phyloP scores from a whole-genome alignment of 2,329 filamentous ascomycete species.

The Annulohypoxylon truncatum region DNA sequence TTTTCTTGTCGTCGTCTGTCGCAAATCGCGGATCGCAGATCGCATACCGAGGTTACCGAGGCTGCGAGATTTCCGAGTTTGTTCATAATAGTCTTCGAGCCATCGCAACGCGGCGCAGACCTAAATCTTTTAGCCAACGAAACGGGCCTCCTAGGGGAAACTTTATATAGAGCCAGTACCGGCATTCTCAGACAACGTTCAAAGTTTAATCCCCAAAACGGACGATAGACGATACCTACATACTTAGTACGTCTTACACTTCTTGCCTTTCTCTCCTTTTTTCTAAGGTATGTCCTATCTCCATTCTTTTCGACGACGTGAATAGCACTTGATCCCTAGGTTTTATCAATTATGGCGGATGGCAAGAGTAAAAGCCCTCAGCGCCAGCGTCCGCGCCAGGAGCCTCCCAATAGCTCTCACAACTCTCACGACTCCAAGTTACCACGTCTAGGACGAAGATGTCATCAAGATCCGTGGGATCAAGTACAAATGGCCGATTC shows the following conservation, averaged over 20 bases:
- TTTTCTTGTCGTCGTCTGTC: conserved; percentile 3
- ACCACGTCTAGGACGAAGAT: conserved; percentile 31
- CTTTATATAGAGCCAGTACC: conserved; percentile 14
- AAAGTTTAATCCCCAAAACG: conserved; percentile 19
- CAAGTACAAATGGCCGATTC: conserved; percentile 30
- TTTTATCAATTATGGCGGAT: conserved; percentile 34
- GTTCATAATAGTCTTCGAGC: conserved; percentile 18
- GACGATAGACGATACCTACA: conserved; percentile 22
- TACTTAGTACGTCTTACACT: conserved; percentile 17
- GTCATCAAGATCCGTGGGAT: conserved; percentile 24
- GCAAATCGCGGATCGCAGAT: not conserved
- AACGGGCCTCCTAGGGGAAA: conserved; percentile 20
- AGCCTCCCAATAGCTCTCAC: conserved; percentile 20
- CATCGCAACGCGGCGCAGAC: conserved; percentile 16
- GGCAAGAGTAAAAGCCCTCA: conserved; percentile 14
- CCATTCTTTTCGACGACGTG: conserved; percentile 4
- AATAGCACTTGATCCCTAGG: conserved; percentile 4
- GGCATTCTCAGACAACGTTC: conserved; percentile 29
- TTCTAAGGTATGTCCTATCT: conserved; percentile 42
- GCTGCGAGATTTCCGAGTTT: conserved; percentile 21
- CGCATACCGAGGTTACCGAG: conserved; percentile 36
- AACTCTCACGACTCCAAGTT: conserved; percentile 34
- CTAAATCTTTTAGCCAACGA: conserved; percentile 15
- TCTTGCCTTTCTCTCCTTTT: conserved; percentile 26
- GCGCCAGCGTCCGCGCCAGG: conserved; percentile 4